Evolutionary conservation across 352 stramenopile species (phyloP).

Genomic region (Globisporangium apiculatum): DNA sequence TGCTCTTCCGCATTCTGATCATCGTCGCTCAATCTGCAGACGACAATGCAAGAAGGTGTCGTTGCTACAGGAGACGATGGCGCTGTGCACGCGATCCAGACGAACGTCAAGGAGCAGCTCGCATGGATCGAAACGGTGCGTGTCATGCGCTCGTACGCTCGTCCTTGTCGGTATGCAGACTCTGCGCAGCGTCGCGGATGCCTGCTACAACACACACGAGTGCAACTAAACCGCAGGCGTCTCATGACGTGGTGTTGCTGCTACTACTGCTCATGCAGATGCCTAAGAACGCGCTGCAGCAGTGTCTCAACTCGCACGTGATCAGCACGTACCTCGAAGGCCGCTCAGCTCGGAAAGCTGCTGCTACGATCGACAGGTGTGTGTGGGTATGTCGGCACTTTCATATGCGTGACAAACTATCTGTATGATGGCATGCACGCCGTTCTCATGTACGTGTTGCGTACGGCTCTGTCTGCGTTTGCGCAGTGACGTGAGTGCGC

Average conservation of each 20-base stretch:
- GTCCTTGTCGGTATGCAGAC: too few relatives aligned
- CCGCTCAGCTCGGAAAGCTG: conserved; percentile 34
- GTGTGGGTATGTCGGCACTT: conserved; percentile 8
- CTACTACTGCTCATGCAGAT: conserved; percentile 10
- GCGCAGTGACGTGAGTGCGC: background rate
- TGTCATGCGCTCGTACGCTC: background rate
- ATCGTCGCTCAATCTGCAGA: too few relatives aligned
- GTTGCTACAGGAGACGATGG: too few relatives aligned
- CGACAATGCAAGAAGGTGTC: too few relatives aligned
- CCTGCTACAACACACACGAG: too few relatives aligned
- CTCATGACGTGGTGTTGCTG: background rate
- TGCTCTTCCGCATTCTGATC: too few relatives aligned
- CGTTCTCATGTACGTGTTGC: too few relatives aligned
- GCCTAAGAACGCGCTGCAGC: conserved; percentile 42
- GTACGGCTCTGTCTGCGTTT: too few relatives aligned
- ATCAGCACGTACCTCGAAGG: conserved; percentile 68
- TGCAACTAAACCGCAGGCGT: too few relatives aligned
- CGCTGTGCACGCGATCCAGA: conserved; percentile 4
- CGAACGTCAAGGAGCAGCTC: conserved; percentile 60
- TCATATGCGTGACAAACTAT: conserved; percentile 1
- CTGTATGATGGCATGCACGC: background rate
- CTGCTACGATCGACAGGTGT: conserved; percentile 8
- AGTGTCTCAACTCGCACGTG: conserved; percentile 75
- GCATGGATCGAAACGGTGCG: conserved; percentile 50
- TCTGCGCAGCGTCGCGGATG: too few relatives aligned